A percentile compares a stretch with the other conserved stretches of the same genome.
Conservation (phyloP, 2,329 filamentous ascomycete species). For the Apiospora arundinis region DNA sequence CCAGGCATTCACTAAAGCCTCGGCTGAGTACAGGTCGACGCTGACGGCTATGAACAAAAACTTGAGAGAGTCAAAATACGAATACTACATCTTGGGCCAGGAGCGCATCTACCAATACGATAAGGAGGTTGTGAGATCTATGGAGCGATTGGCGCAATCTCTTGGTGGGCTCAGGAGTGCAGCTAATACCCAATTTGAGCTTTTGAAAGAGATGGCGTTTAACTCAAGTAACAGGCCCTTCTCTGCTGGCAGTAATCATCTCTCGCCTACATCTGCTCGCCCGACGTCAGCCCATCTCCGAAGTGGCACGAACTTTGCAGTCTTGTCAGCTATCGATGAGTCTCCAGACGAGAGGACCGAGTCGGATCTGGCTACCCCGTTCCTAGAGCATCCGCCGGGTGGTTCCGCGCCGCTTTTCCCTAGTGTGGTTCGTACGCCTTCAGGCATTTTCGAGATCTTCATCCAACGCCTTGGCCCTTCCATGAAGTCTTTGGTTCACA, state of each 20-base stretch:
- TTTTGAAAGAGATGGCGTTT: slow-evolving; percentile 69
- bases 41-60: slow-evolving; percentile 77
- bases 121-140: slow-evolving; percentile 78
- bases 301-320: slow-evolving; percentile 48
- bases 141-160: slow-evolving; percentile 85
- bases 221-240: slow-evolving; percentile 37
- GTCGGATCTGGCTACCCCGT: slow-evolving; percentile 46
- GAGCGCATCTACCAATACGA: slow-evolving; percentile 83
- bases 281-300: slow-evolving; percentile 38
- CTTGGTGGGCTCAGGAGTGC: slow-evolving; percentile 91
- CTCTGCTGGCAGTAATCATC: slow-evolving; percentile 40
- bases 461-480: slow-evolving; percentile 88
- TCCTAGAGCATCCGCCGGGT: slow-evolving; percentile 22
- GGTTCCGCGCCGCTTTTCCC: slow-evolving; percentile 29
- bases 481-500: slow-evolving; percentile 95
- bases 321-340: slow-evolving; percentile 68
- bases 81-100: slow-evolving; percentile 82
- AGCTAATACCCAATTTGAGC: slow-evolving; percentile 84
- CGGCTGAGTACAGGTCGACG: slow-evolving; percentile 68
- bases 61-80: slow-evolving; percentile 84
- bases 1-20: slow-evolving; percentile 67
- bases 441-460: slow-evolving; percentile 91
- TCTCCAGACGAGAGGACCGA: slow-evolving; percentile 62
- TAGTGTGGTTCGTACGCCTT: slow-evolving; percentile 61
- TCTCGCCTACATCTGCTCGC: slow-evolving; percentile 38